These are phyloP conservation scores for Gynochthodes officinalis DNA, from an alignment of 257 asterid species.

Conservation along the genomic window DNA sequence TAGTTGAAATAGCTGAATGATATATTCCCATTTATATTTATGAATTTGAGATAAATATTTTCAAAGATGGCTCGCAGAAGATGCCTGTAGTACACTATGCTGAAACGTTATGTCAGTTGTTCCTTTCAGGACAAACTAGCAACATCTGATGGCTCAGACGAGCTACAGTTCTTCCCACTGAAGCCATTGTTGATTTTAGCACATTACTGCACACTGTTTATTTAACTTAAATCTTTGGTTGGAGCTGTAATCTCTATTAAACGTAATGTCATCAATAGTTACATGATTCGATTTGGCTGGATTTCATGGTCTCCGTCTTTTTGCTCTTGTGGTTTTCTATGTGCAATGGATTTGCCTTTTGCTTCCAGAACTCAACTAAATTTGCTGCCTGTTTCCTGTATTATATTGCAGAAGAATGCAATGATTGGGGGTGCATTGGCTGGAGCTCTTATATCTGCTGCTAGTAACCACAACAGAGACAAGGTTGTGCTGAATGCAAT, in stretches of 20 bases:
- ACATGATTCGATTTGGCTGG: not conserved
- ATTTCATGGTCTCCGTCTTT: not conserved
- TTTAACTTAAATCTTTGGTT: not conserved
- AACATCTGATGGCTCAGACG: not conserved
- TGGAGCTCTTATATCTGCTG: slow-evolving; percentile 62
- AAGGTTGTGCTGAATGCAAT: slow-evolving; percentile 70
- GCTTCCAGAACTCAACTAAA: not conserved
- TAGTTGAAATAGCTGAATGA: not conserved
- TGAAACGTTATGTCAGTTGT: too few species aligned
- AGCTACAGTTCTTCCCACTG: not conserved
- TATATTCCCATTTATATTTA: not conserved
- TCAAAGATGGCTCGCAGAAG: not conserved
- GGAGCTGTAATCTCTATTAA: too few species aligned
- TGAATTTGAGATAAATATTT: too few species aligned
- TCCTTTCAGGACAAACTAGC: not conserved
- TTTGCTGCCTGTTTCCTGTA: slow-evolving; percentile 1
- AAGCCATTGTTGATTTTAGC: not conserved
- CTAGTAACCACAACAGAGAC: slow-evolving; percentile 42
- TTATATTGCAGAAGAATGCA: slow-evolving; percentile 65
- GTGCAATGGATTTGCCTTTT: not conserved
- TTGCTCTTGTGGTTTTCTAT: not conserved
- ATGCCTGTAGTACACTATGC: not conserved
- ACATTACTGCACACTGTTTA: not conserved
- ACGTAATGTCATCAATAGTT: too few species aligned
- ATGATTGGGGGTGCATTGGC: slow-evolving; percentile 73